Evolutionary conservation across 2,329 filamentous ascomycete species (phyloP).

Genomic region (Pestalotiopsis sp.): DNA sequence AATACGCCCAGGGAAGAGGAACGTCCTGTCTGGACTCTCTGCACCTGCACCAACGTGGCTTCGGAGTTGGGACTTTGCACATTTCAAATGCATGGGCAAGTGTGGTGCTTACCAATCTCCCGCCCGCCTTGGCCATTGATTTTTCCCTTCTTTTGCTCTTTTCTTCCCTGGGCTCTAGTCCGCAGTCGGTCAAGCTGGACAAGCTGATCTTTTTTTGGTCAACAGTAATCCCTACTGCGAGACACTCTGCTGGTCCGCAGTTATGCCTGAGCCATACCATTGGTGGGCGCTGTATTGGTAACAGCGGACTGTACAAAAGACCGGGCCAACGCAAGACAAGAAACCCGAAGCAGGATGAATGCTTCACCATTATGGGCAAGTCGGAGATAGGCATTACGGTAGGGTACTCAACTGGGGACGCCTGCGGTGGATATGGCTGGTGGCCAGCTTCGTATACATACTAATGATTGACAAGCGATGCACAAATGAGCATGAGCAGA

Average conservation of each 20-base stretch:
- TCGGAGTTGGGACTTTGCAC: neutral
- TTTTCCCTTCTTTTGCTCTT: neutral
- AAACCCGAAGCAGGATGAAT: neutral
- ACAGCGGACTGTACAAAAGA: neutral
- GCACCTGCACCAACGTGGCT: conserved; percentile 3
- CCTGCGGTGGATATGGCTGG: neutral
- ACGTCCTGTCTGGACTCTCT: neutral
- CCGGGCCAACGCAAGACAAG: neutral
- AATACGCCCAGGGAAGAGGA: neutral
- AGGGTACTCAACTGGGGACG: neutral
- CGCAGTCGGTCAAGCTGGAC: neutral
- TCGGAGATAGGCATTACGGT: neutral
- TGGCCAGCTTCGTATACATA: neutral
- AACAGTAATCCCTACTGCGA: conserved; percentile 1
- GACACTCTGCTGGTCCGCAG: neutral
- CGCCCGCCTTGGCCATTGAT: neutral
- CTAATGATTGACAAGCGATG: neutral
- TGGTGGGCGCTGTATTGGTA: neutral
- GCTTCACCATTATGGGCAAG: neutral
- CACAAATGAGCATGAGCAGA: neutral
- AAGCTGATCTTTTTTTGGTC: neutral
- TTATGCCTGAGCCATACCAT: conserved; percentile 7
- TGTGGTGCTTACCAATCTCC: conserved; percentile 6
- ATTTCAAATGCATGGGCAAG: neutral
- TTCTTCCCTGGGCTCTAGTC: neutral